Evolutionary conservation across 2,329 filamentous ascomycete genomes (phyloP), one percentile per base, ranked within the genome.

Genomic region (Fusarium sp.): DNA sequence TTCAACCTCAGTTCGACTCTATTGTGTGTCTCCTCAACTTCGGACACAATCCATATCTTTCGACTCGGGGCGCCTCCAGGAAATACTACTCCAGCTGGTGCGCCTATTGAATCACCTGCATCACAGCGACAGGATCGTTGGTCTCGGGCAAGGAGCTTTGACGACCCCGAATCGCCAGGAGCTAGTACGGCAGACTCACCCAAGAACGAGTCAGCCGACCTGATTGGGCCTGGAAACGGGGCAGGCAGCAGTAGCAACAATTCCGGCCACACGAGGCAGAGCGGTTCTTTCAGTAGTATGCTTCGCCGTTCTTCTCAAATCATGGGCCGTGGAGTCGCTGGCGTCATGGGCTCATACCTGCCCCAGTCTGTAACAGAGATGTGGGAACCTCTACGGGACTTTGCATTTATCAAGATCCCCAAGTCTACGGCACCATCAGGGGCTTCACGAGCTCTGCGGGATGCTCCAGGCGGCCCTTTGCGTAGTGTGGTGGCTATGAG

Each of bases 401-500:
- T 99, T 81, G 96, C 96, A 2, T 98, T 93, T 85, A 94, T 98
- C 76, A 97, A 96, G 78, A 88, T 99, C 47, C 95, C 95, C 15
- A 93, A 92, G 76, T 78, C 84, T 7, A 65, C 73, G 17, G 57
- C 65, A 5, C 59, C 75, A 6, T 63, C 57, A 7, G 44, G 67
- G 6, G 49, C 65, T 34, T 60, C 74, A 7, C 47, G 72, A 33
- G 45, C 66, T 69, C 21, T 79, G 6, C 75, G 76, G 33, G 80
- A 80, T 24, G 75, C 77, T 6, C 68, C 76, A 2, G 74, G 77
- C 7, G 73, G 85, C 0, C 90, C 93, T 0, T 80, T 97, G 40
- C 87, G 92, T 70, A 97, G 94, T 70, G 95, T 99, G n/a, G 96
- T 99, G 43, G 95, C 96, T 10, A 97, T 99, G 91, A 97, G 93